Evolutionary conservation across 2,329 filamentous ascomycete species (phyloP).

Genomic region (Davidsoniella neocaledoniae): DNA sequence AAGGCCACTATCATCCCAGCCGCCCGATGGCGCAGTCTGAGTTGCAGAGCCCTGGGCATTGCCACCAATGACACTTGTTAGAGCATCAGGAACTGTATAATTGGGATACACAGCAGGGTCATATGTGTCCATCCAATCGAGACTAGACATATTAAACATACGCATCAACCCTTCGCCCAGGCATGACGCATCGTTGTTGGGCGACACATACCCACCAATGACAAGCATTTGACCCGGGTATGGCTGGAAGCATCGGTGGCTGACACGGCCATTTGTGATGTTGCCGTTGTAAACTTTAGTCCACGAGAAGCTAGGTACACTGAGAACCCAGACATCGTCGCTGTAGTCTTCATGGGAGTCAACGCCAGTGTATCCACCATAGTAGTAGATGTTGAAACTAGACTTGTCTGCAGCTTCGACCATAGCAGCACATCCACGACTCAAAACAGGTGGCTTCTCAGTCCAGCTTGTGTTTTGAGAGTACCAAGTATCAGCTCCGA

Average conservation of each 20-base stretch:
- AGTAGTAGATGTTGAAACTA: slow-evolving; percentile 73
- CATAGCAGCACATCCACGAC: slow-evolving; percentile 58
- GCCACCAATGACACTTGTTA: slow-evolving; percentile 53
- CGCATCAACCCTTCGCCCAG: slow-evolving; percentile 36
- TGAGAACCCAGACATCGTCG: slow-evolving; percentile 67
- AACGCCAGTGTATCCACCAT: slow-evolving; percentile 49
- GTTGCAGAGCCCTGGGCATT: slow-evolving; percentile 51
- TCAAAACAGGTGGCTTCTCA: slow-evolving; percentile 35
- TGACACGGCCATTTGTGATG: slow-evolving; percentile 41
- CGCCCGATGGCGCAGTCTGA: slow-evolving; percentile 41
- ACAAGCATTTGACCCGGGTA: slow-evolving; percentile 71
- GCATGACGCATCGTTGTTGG: slow-evolving; percentile 21
- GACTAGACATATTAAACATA: slow-evolving; percentile 56
- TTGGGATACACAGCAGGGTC: slow-evolving; percentile 42
- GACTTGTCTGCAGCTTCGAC: slow-evolving; percentile 54
- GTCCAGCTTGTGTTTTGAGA: slow-evolving; percentile 41
- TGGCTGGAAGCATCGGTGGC: slow-evolving; percentile 57
- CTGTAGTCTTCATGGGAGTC: slow-evolving; percentile 23
- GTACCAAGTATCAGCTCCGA: slow-evolving; percentile 50
- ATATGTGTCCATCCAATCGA: slow-evolving; percentile 54
- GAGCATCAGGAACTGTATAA: slow-evolving; percentile 53
- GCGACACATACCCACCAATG: slow-evolving; percentile 41
- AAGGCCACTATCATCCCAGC: slow-evolving; percentile 35
- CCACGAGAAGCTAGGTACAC: slow-evolving; percentile 69
- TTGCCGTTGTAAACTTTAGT: slow-evolving; percentile 35